Conservation (phyloP, 1,284 basidiomycete genomes). For the Fomitiporia mediterranea region DNA sequence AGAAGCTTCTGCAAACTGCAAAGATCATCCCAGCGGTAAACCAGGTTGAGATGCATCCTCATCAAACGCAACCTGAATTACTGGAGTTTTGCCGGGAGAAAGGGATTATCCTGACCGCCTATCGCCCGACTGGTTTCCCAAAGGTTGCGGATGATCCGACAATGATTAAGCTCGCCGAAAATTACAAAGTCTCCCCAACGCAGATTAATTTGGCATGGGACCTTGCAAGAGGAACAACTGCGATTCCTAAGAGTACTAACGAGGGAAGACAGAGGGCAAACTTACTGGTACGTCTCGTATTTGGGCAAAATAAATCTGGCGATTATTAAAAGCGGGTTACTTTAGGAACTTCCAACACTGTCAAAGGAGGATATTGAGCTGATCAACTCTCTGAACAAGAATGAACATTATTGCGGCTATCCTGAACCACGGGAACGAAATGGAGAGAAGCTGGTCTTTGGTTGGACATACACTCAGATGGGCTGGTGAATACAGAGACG, state of each 20-base stretch:
- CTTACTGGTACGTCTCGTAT: slow-evolving; percentile 13
- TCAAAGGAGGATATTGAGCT: slow-evolving; percentile 19
- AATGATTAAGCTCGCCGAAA: slow-evolving; percentile 21
- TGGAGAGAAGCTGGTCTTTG: slow-evolving; percentile 19
- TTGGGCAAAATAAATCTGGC: not conserved
- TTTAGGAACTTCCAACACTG: slow-evolving; percentile 20
- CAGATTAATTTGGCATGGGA: slow-evolving; percentile 26
- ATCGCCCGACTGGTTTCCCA: slow-evolving; percentile 31
- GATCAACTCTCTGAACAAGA: slow-evolving; percentile 21
- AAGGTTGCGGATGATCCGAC: slow-evolving; percentile 23
- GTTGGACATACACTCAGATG: slow-evolving; percentile 24
- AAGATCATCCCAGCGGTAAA: slow-evolving; percentile 41
- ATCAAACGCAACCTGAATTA: slow-evolving; percentile 32
- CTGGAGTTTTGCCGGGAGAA: slow-evolving; percentile 36
- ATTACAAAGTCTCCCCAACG: slow-evolving; percentile 22
- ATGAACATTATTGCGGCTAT: slow-evolving; percentile 18
- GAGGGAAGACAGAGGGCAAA: slow-evolving; percentile 23
- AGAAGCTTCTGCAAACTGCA: slow-evolving; percentile 32
- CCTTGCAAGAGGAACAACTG: slow-evolving; percentile 22
- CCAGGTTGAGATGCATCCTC: slow-evolving; percentile 41
- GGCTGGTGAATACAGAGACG: slow-evolving; percentile 22
- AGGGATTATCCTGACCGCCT: slow-evolving; percentile 41
- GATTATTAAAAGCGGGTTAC: not conserved
- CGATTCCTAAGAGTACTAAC: slow-evolving; percentile 25
- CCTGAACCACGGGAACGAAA: slow-evolving; percentile 14